Conservation (phyloP, 257 asterid species). For the Solanum chmielewskii region DNA sequence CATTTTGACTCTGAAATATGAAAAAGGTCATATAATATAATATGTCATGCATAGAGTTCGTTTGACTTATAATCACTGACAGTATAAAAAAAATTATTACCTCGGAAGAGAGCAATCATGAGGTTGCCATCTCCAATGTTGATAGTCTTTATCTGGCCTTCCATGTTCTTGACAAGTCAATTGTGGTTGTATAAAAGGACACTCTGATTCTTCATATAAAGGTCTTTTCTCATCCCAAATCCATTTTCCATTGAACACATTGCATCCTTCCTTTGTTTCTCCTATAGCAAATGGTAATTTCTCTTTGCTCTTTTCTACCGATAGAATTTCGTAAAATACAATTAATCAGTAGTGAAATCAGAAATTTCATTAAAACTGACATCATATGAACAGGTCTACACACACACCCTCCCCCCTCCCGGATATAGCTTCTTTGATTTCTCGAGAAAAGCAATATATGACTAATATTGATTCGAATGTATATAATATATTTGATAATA, state of each 20-base stretch:
- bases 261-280: conserved; percentile 17
- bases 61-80: background rate
- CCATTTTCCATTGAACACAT: conserved; percentile 63
- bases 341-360: too few relatives aligned
- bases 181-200: conserved; percentile 91
- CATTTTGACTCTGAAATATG: too few relatives aligned
- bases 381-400: background rate
- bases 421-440: too few relatives aligned
- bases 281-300: conserved; percentile 23
- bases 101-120: conserved; percentile 68
- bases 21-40: background rate
- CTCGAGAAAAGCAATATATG: too few relatives aligned
- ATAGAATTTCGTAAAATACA: background rate
- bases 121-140: conserved; percentile 93
- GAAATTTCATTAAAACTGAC: too few relatives aligned
- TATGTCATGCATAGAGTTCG: accelerated
- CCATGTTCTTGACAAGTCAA: conserved; percentile 80
- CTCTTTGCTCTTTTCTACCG: conserved; percentile 8
- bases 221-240: conserved; percentile 60
- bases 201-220: conserved; percentile 67
- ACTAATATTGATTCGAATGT: background rate
- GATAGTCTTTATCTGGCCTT: conserved; percentile 79
- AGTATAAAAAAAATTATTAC: conserved; percentile 11
- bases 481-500: too few relatives aligned
- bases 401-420: accelerated